Conservation (phyloP, 176 grass and related monocot genomes). For the Zoysia japonica region DNA sequence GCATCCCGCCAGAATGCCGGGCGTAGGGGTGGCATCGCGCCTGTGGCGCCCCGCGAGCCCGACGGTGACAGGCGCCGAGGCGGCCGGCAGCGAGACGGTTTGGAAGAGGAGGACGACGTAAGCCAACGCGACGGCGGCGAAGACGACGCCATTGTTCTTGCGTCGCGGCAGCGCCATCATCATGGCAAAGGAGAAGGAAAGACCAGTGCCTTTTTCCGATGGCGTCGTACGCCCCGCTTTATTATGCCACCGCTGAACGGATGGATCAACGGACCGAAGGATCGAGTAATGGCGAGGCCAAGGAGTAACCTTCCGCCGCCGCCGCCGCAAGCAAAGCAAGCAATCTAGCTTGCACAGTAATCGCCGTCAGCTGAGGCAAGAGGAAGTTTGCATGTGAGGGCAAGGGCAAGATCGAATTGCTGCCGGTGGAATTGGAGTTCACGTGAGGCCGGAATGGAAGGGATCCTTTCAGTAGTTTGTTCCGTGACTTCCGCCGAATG, state of each 20-base stretch:
- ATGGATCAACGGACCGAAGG: neutral
- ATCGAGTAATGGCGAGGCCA: conserved; percentile 11
- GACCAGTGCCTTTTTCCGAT: conserved; percentile 8
- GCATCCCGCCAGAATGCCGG: conserved; percentile 39
- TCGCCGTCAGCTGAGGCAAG: neutral
- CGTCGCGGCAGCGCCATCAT: conserved; percentile 18
- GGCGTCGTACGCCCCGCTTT: neutral
- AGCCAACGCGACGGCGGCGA: conserved; percentile 26
- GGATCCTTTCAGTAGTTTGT: conserved; percentile 6
- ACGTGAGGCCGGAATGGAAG: conserved; percentile 34
- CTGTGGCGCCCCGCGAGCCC: conserved; percentile 36
- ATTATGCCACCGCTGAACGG: conserved; percentile 25
- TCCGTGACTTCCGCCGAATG: conserved; percentile 1
- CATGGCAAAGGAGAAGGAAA: neutral
- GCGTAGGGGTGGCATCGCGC: conserved; percentile 25
- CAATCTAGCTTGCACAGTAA: neutral
- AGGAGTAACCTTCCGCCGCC: neutral
- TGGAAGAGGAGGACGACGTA: conserved; percentile 19
- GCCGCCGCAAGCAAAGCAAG: neutral
- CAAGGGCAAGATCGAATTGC: neutral
- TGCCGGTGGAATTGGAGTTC: conserved; percentile 19
- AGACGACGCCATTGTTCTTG: conserved; percentile 1
- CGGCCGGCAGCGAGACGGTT: conserved; percentile 22
- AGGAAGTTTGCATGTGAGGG: conserved; percentile 45
- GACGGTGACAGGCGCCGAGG: conserved; percentile 23